A percentile compares a stretch with the other conserved stretches of the same genome.
These are phyloP conservation scores for Rhodotorula toruloides DNA, from an alignment of 768 basidiomycete species.

Conservation along the genomic window DNA sequence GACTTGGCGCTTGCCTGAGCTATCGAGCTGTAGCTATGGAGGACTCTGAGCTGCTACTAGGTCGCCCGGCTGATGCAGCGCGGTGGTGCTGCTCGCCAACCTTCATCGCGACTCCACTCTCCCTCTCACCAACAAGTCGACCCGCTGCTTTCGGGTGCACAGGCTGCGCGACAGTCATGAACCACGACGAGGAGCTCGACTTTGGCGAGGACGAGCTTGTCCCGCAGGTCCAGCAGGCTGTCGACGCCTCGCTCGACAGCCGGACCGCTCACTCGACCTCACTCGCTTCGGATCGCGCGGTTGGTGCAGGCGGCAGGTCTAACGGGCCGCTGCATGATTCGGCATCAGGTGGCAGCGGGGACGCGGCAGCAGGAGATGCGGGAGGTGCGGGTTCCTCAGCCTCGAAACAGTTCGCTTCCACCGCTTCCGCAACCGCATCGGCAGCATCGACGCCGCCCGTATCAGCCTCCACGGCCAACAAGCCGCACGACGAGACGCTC, in stretches of 20 bases:
- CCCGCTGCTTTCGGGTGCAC: background rate
- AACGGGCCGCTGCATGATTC: too few species aligned
- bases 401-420: background rate
- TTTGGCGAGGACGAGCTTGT: slow-evolving; percentile 39
- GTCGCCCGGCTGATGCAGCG: too few species aligned
- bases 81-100: too few species aligned
- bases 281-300: background rate
- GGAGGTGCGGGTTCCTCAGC: too few species aligned
- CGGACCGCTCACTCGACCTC: background rate
- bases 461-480: background rate
- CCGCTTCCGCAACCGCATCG: background rate
- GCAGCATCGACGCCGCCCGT: background rate
- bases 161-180: background rate
- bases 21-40: too few species aligned
- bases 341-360: background rate
- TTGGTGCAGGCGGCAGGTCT: background rate
- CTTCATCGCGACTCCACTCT: too few species aligned
- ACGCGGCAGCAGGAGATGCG: background rate
- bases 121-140: too few species aligned
- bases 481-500: slow-evolving; percentile 18
- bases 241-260: background rate
- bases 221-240: background rate
- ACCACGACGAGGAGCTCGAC: slow-evolving; percentile 37
- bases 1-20: too few species aligned
- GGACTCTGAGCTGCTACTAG: background rate